A percentile compares a stretch with the other conserved stretches of the same genome.
Conservation (phyloP, 495 filamentous ascomycete species). For the Terfezia claveryi region DNA sequence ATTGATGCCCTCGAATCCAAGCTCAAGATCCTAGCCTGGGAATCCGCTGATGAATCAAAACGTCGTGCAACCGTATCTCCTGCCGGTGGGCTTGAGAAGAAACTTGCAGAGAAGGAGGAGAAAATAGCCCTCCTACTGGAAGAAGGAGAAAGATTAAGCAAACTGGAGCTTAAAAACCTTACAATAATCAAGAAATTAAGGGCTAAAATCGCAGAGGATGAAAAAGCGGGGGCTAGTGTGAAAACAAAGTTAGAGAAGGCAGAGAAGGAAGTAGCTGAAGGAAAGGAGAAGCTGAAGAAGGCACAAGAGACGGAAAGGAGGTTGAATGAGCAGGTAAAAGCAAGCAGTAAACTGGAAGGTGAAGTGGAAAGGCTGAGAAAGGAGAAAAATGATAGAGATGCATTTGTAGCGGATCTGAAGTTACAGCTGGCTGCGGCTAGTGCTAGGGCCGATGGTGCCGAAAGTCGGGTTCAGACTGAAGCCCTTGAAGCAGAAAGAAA, state of each 20-base stretch:
- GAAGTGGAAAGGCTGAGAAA: conserved; percentile 44
- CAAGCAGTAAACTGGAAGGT: conserved; percentile 41
- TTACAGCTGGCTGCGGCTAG: conserved; percentile 45
- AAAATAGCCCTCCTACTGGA: conserved; percentile 74
- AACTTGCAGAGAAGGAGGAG: conserved; percentile 70
- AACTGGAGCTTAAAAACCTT: conserved; percentile 62
- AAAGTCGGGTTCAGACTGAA: conserved; percentile 43
- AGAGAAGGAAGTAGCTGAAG: conserved; percentile 36
- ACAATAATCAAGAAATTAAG: conserved; percentile 68
- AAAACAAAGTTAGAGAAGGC: conserved; percentile 43
- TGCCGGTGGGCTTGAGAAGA: conserved; percentile 45
- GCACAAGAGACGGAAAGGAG: conserved; percentile 45
- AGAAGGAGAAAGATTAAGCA: conserved; percentile 76
- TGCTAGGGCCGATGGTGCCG: conserved; percentile 42
- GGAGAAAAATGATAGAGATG: conserved; percentile 44
- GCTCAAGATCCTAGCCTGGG: conserved; percentile 61
- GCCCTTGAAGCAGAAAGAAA: conserved; percentile 47
- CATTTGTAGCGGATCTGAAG: conserved; percentile 45
- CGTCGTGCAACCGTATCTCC: conserved; percentile 37
- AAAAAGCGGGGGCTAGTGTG: conserved; percentile 39
- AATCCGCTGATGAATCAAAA: conserved; percentile 49
- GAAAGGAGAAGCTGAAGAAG: conserved; percentile 37
- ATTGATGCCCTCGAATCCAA: conserved; percentile 87
- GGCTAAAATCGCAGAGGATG: conserved; percentile 33
- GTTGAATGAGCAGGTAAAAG: conserved; percentile 39